Base-by-base conservation (phyloP, 1,139 yeast species). In the Geotrichum bryndzae region DNA sequence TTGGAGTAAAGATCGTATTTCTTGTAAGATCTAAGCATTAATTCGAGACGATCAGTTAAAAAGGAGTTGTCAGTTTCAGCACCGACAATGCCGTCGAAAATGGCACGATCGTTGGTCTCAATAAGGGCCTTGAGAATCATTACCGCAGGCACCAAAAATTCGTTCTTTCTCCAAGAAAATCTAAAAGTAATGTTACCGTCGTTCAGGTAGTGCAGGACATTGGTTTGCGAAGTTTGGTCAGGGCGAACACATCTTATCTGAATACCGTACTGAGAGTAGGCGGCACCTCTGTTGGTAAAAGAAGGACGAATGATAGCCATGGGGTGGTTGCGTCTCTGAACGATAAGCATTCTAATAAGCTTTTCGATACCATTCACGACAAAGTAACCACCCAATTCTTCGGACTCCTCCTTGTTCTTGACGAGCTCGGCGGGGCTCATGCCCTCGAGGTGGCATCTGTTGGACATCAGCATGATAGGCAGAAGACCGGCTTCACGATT, bases 281-380 rank as follows among this genome's bases (percentile, higher is more conserved):
- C 77, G 15, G 94, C 88, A 69, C 99, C 99, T 81, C 99, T 87
- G 77, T 91, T 91, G 60, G 87, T 87, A 73, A 94, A 94, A 22
- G 96, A 88, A 45, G 97, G 96, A 79, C 99, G 90, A 65, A 91
- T 87, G 69, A 94, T 85, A 10, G 98, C 98, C 97, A 94, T 90
- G 25, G 98, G 96, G 73, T 91, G 98, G 75, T 95, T 94, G 76
- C 99, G 84, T 76, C 98, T 87, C 78, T 94, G 99, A 25, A 94
- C 97, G 79, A 94, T 91, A 75, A 95, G 84, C 98, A 94, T 90
- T 78, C 99, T 90, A 70, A 94, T 85, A 70, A 94, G 81, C 77
- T 94, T 95, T 76, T 94, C 99, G 69, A 92, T 91, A 80, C 99
- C 99, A 73, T 94, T 94, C 56, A 94, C 98, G 70, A 94, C 88